phyloP scores from a whole-genome alignment of 306 rosid genomes.

The Lablab purpureus region DNA sequence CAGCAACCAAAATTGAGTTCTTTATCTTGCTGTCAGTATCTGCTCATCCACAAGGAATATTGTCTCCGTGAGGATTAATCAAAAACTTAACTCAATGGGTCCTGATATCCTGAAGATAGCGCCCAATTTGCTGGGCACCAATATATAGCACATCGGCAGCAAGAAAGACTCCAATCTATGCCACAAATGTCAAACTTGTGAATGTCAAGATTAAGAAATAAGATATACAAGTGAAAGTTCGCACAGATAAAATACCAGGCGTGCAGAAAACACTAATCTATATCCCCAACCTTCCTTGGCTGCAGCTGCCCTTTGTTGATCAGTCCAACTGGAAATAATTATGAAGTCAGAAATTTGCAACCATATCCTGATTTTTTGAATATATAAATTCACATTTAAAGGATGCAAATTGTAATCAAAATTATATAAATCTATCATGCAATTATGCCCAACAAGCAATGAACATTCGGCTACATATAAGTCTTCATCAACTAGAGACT shows the following conservation, averaged over 20 bases:
- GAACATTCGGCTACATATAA: constrained; percentile 10
- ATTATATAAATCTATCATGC: constrained; percentile 14
- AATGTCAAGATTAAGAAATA: constrained; percentile 19
- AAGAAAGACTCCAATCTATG: constrained; percentile 74
- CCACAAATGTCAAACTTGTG: constrained; percentile 42
- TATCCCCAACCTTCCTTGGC: constrained; percentile 93
- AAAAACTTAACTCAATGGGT: constrained; percentile 54
- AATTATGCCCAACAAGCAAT: constrained; percentile 7
- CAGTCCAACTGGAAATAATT: constrained; percentile 76
- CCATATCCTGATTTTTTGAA: constrained; percentile 14
- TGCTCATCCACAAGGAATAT: constrained; percentile 36
- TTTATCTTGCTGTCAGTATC: constrained; percentile 34
- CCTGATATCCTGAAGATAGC: constrained; percentile 77
- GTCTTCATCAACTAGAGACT: constrained; percentile 20
- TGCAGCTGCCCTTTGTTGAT: constrained; percentile 88
- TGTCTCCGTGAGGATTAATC: constrained; percentile 28
- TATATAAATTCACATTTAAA: neutral
- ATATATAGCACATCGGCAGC: constrained; percentile 74
- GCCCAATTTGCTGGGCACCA: constrained; percentile 77
- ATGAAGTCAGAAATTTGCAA: constrained; percentile 35
- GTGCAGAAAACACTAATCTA: constrained; percentile 83
- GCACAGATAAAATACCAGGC: constrained; percentile 67
- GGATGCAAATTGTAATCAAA: neutral
- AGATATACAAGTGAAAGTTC: constrained; percentile 20
- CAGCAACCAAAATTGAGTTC: constrained; percentile 48